These are phyloP conservation scores for Leccinum laetum DNA, from an alignment of 1,284 basidiomycete species.

Conservation along the genomic window DNA sequence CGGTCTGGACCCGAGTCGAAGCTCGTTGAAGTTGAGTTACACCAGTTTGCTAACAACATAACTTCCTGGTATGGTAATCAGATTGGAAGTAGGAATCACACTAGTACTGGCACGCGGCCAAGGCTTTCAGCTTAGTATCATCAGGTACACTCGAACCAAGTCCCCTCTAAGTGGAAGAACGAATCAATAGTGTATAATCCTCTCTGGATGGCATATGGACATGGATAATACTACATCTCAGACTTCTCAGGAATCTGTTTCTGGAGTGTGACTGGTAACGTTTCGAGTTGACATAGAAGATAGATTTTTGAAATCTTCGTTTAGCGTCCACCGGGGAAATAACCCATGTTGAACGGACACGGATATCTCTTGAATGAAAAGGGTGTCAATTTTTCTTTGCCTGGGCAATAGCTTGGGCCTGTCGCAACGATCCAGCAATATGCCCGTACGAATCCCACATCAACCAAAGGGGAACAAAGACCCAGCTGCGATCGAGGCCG, in stretches of 20 bases:
- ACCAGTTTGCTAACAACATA: neutral
- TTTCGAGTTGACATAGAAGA: neutral
- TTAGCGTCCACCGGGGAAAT: neutral
- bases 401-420: conserved; percentile 36
- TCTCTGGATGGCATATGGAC: neutral
- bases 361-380: neutral
- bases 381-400: conserved; percentile 37
- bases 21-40: neutral
- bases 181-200: neutral
- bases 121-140: too few relatives aligned
- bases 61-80: neutral
- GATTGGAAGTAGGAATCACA: too few relatives aligned
- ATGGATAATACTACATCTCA: neutral
- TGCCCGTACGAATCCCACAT: conserved; percentile 76
- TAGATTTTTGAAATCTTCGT: neutral
- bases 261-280: neutral
- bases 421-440: conserved; percentile 60
- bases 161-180: neutral
- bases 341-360: neutral
- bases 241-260: neutral
- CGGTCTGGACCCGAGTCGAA: neutral
- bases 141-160: too few relatives aligned
- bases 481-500: conserved; percentile 57
- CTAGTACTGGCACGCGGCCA: too few relatives aligned
- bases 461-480: conserved; percentile 69